Base-by-base conservation (phyloP, 257 asterid species). In the Primulina huaijiensis region DNA sequence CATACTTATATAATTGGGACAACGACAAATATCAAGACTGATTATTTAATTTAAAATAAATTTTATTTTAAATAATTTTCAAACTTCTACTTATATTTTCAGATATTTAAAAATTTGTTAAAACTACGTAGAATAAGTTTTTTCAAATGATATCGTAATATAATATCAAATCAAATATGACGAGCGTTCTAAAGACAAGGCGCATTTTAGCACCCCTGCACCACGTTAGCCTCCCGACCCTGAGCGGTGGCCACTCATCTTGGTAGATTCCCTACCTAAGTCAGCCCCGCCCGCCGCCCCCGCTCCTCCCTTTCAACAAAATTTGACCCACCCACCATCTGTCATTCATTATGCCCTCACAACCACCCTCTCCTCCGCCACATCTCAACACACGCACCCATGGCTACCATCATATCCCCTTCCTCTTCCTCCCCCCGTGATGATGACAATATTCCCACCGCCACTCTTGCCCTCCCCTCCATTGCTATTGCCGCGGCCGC, bases 191-290 rank as follows among this genome's bases (percentile, higher is more conserved):
- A 27, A 27, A 27, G 34, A 31, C 16, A 43, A 43, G 1, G 88
- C 86, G 83, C 83, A 82, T 76, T 77, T 72, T 81, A 81, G 63
- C 68, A 5, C 63, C 79, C 74, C 59, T 69, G 76, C 86, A 76
- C 78, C 73, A 91, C 86, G 91, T 84, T 86, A 89, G 92, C 88
- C 72, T 14, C 79, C 86, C 87, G 80, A 80, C 77, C 83, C 83
- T 72, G 80, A 85, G 82, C 90, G 90, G 94, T 84, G 84, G 95
- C 83, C 90, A 83, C 83, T 80, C 80, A 79, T 78, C 88, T 84
- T 79, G 84, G 79, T 79, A 75, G 85, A 79, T 83, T 87, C 85
- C 89, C 84, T 79, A 76, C 89, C 84, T n/a, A 86, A 88, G 30
- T 27, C 30, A 27, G 30, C 30, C 30, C 85, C 55, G 11, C 2